phyloP scores from a whole-genome alignment of 1,284 basidiomycete species.

The Ceratobasidium sp. region DNA sequence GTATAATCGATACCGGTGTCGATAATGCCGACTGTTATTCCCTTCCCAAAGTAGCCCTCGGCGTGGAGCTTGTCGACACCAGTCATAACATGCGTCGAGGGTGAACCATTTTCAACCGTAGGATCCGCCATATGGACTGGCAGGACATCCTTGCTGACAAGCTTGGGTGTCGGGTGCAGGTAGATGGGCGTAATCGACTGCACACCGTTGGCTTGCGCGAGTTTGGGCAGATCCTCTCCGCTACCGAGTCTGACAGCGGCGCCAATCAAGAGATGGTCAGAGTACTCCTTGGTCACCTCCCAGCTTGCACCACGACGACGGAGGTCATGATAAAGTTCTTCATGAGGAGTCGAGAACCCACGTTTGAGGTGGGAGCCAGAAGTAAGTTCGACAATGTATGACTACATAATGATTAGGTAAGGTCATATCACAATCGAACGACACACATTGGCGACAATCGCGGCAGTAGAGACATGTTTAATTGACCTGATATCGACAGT shows the following conservation, averaged over 20 bases:
- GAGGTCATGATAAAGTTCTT: slow-evolving; percentile 26
- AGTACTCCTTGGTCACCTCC: slow-evolving; percentile 10
- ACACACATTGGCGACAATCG: background rate
- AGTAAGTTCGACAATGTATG: slow-evolving; percentile 24
- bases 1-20: slow-evolving; percentile 55
- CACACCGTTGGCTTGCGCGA: slow-evolving; percentile 8
- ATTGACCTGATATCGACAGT: slow-evolving; percentile 24
- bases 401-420: slow-evolving; percentile 9
- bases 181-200: slow-evolving; percentile 10
- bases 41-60: slow-evolving; percentile 53
- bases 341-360: slow-evolving; percentile 27
- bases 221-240: slow-evolving; percentile 4
- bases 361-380: slow-evolving; percentile 26
- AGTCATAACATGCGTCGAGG: slow-evolving; percentile 41
- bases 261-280: background rate
- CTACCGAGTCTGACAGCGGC: slow-evolving; percentile 25
- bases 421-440: background rate
- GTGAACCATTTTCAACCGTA: slow-evolving; percentile 17
- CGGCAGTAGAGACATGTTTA: background rate
- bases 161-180: slow-evolving; percentile 14
- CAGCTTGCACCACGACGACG: background rate
- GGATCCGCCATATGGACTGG: slow-evolving; percentile 1
- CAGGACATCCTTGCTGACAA: background rate
- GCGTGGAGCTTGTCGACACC: slow-evolving; percentile 53
- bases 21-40: slow-evolving; percentile 55